phyloP scores from a whole-genome alignment of 208 protist species.

The Leishmania amazonensis region DNA sequence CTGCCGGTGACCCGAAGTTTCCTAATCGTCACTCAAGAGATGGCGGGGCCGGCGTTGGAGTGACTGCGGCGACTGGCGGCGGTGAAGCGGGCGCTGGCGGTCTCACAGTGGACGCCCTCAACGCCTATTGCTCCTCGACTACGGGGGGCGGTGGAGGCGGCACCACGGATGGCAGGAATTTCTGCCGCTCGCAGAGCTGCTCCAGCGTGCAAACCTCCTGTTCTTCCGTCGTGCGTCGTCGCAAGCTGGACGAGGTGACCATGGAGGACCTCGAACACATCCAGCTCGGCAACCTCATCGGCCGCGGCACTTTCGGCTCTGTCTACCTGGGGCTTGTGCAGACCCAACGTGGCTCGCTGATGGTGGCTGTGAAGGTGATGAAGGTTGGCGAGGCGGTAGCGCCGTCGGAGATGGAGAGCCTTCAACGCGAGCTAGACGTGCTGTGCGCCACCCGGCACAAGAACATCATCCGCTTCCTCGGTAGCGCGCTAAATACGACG shows the following conservation, averaged over 20 bases:
- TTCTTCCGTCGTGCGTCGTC: conserved; percentile 52
- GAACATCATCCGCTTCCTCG: conserved; percentile 81
- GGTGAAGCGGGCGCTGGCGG: background rate
- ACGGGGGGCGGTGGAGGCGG: background rate
- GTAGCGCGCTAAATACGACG: conserved; percentile 39
- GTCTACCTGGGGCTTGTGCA: conserved; percentile 61
- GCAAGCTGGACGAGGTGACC: conserved; percentile 46
- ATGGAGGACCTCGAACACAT: conserved; percentile 46
- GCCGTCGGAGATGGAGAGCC: conserved; percentile 36
- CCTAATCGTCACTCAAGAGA: background rate
- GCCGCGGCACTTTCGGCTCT: conserved; percentile 63
- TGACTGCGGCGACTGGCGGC: background rate
- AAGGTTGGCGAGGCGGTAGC: conserved; percentile 38
- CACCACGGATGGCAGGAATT: background rate
- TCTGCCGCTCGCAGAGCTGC: conserved; percentile 27
- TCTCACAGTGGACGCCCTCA: conserved; percentile 31
- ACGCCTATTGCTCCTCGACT: conserved; percentile 17
- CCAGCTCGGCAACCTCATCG: conserved; percentile 56
- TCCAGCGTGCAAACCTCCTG: conserved; percentile 43
- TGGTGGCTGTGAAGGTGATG: conserved; percentile 73
- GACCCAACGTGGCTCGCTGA: conserved; percentile 37
- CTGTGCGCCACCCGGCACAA: conserved; percentile 58
- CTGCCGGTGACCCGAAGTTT: background rate
- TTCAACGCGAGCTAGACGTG: conserved; percentile 67
- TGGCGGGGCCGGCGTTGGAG: background rate